phyloP scores from a whole-genome alignment of 805 yeast species.

The Spathaspora boniae region DNA sequence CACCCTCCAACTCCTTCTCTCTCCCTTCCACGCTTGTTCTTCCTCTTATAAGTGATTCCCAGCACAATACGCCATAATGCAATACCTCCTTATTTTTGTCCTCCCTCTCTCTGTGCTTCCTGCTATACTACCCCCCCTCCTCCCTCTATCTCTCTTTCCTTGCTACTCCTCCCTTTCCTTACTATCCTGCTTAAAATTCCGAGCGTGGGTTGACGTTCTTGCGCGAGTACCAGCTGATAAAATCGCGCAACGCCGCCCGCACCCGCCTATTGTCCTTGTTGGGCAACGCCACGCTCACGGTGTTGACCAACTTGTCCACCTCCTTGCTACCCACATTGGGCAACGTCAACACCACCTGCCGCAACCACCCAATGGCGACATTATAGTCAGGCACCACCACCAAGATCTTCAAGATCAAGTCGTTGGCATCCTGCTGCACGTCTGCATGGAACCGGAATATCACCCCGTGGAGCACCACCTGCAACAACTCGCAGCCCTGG shows the following conservation, averaged over 20 bases:
- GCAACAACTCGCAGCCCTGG: slow-evolving; percentile 56
- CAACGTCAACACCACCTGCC: slow-evolving; percentile 49
- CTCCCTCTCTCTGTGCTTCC: background rate
- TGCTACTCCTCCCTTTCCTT: background rate
- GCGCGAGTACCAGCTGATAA: slow-evolving; percentile 78
- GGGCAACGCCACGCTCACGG: slow-evolving; percentile 56
- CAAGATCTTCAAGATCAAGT: slow-evolving; percentile 62
- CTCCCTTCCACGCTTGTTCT: too few species aligned
- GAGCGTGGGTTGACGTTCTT: slow-evolving; percentile 53
- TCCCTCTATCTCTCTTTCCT: background rate
- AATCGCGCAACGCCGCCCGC: slow-evolving; percentile 68
- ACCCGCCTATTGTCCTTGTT: slow-evolving; percentile 72
- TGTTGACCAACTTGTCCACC: slow-evolving; percentile 54
- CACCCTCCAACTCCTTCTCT: too few species aligned
- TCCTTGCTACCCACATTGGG: slow-evolving; percentile 71
- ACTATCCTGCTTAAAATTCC: slow-evolving; percentile 15
- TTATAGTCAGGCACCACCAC: slow-evolving; percentile 43
- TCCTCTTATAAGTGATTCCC: too few species aligned
- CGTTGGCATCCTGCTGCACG: slow-evolving; percentile 69
- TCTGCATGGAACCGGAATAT: slow-evolving; percentile 70
- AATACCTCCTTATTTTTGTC: background rate
- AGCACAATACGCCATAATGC: too few species aligned
- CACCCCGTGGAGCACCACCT: slow-evolving; percentile 59
- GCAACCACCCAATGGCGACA: slow-evolving; percentile 57
- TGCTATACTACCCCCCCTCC: background rate